Evolutionary conservation across 257 asterid genomes (phyloP), one percentile per base, ranked within the genome.

Genomic region (Primulina tabacum): DNA sequence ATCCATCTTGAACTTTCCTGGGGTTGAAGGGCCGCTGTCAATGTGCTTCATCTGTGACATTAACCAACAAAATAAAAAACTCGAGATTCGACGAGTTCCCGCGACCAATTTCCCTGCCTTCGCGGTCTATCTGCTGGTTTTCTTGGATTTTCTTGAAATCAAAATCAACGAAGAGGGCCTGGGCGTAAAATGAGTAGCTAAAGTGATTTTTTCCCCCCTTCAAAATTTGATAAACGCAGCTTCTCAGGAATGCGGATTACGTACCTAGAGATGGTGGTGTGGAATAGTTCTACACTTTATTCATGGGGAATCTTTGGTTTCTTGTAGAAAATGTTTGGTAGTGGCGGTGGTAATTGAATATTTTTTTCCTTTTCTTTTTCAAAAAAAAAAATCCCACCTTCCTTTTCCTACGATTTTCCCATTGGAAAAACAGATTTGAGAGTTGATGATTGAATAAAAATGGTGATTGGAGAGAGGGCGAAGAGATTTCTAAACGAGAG

Each of bases 1-100:
- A 75, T 92, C 98, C 96, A 90, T 90, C 92, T 92, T 92, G 86
- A 87, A 90, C 93, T 92, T 92, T 26, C 98, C 98, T 11, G 91
- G 95, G 71, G 95, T 85, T 62, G 95, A 85, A 35, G 95, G 95
- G 72, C 77, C 34, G 77, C 71, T 73, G 78, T 83, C 95, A 83
- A 83, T 88, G 91, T 88, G 95, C 91, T 83, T 88, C 95, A 85
- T 85, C 77, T 73, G 83, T 38, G 76, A 71, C 71, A 52, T 58
- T 68, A 75, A 73, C 78, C 66, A 38, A 65, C 16, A 40, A 40
- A 4, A 60, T 11, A 40, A 73, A 69, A 62, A 67, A 69, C 77
- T 65, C 67, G 37, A 61, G 80, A 75, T 78, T 76, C 63, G 65
- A 67, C 64, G 70, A 62, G 71, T 64, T 62, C 77, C 74, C 75